Conservation (phyloP, 2,329 filamentous ascomycete genomes). For the Daldinia sp. region DNA sequence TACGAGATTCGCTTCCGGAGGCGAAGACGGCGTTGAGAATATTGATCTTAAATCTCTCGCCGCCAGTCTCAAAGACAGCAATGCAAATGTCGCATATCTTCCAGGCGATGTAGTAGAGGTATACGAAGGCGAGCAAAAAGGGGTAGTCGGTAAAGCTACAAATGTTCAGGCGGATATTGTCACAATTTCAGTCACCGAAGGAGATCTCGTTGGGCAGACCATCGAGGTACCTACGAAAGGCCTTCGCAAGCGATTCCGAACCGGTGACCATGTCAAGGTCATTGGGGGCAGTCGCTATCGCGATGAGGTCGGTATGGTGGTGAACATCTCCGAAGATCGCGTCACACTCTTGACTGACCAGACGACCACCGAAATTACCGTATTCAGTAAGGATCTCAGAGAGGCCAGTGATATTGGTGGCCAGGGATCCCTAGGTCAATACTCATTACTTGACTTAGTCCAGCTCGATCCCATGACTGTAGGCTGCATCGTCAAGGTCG, state of each 20-base stretch:
- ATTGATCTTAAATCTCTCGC: slow-evolving; percentile 92
- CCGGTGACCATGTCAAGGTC: slow-evolving; percentile 98
- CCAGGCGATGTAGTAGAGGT: slow-evolving; percentile 97
- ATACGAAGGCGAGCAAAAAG: slow-evolving; percentile 93
- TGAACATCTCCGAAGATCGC: slow-evolving; percentile 90
- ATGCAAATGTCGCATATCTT: slow-evolving; percentile 84
- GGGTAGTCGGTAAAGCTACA: slow-evolving; percentile 85
- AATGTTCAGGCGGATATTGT: slow-evolving; percentile 94
- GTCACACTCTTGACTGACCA: slow-evolving; percentile 95
- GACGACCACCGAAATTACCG: slow-evolving; percentile 91
- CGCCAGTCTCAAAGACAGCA: slow-evolving; percentile 87
- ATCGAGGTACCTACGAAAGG: slow-evolving; percentile 95
- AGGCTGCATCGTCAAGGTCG: slow-evolving; percentile 92
- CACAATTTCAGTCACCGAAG: slow-evolving; percentile 85
- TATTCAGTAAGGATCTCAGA: slow-evolving; percentile 96
- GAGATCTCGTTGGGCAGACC: slow-evolving; percentile 81
- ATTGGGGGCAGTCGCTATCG: slow-evolving; percentile 94
- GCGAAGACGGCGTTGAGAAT: slow-evolving; percentile 92
- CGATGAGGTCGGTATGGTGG: slow-evolving; percentile 97
- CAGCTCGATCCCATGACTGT: slow-evolving; percentile 94
- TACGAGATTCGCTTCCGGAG: slow-evolving; percentile 89
- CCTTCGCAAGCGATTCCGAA: slow-evolving; percentile 89
- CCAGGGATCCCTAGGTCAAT: slow-evolving; percentile 86
- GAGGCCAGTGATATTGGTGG: slow-evolving; percentile 93
- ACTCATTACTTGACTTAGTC: slow-evolving; percentile 91